Evolutionary conservation across 176 grass and related monocot genomes (phyloP), one percentile per base, ranked within the genome.

Genomic region (barley (Hordeum vulgare)): DNA sequence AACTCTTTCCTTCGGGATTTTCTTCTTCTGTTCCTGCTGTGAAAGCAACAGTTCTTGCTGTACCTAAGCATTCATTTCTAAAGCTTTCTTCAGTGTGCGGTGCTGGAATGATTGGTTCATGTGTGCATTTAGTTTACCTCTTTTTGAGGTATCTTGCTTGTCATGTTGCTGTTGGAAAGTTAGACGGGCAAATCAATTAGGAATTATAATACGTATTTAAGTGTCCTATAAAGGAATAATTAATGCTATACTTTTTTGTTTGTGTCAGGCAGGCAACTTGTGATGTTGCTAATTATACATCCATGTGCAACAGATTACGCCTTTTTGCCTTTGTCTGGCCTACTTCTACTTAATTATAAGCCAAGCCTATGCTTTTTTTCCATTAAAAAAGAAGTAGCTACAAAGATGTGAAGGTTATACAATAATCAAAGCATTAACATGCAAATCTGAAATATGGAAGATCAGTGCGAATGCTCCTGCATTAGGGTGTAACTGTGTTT

Each of bases 261-360:
- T 40, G 35, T 63, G 33, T 56, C 36, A 77, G 29, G 34, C 37
- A 73, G 65, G 41, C 65, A 47, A 37, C 27, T 56, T 66, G 65
- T 73, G 73, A 26, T 73, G 25, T 83, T 81, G 12, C 15, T 71
- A 65, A 23, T 28, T 66, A 69, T 25, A 89, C 53, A 89, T 85
- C 76, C 71, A 77, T 71, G 71, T 81, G 64, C 7, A 8, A 72
- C 37, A 68, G 53, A 64, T 37, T 80, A 26, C 10, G 20, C 14
- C 36, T 33, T 62, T 80, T 69, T 69, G 33, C 61, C 53, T 81
- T 81, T 70, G 29, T 69, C 64, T 56, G 40, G 54, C 67, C 33
- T 37, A 85, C 27, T 75, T 75, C 9, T 53, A 81, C 54, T 63
- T 81, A 25, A 60, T 28, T 64, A 58, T 31, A 40, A 69, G 86